Evolutionary conservation across 139 green algal genomes (phyloP), one percentile per base, ranked within the genome.

Genomic region (Micromonas pusilla): DNA sequence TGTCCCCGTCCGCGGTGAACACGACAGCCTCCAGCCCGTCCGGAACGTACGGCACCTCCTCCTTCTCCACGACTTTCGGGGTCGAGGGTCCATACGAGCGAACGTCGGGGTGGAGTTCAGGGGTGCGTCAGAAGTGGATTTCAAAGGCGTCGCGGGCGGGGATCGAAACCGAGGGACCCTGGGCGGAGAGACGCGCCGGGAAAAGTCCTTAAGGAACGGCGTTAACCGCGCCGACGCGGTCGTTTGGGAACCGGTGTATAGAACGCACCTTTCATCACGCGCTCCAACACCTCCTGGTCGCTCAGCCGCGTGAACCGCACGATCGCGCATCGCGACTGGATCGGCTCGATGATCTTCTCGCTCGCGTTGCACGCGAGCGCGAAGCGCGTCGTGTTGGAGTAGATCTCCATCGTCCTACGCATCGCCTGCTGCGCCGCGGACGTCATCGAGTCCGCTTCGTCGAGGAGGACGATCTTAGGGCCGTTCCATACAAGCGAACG

Each of bases 401-500:
- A 96, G 28, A 99, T 91, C 83, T 99, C 96, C 94, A 99, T 99
- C 1, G 94, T 99, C n/a, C 95, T 86, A 20, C 96, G 85, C 78
- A 99, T 86, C 2, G 96, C 95, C 83, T 99, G 96, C 88, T 99
- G 96, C 0, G 95, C 95, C 5, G 87, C 93, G 9, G 79, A 76
- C 0, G 93, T 97, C 94, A 98, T 98, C 91, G 90, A 93, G 83
- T 99, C 96, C 38, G 96, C 96, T 83, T 99, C 96, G 76, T 99
- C 96, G 73, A 99, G 81, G 36, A 99, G 96, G 30, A 99, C 86
- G 26, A 99, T 91, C 82, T 99, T n/a, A n/a, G n/a, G n/a, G n/a
- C n/a, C n/a, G n/a, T n/a, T n/a, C n/a, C n/a, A n/a, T n/a, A n/a
- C n/a, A n/a, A n/a, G n/a, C n/a, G n/a, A n/a, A n/a, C n/a, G n/a